These are phyloP conservation scores for Cercospora sesami DNA, from an alignment of 2,329 filamentous ascomycete species.

Conservation along the genomic window DNA sequence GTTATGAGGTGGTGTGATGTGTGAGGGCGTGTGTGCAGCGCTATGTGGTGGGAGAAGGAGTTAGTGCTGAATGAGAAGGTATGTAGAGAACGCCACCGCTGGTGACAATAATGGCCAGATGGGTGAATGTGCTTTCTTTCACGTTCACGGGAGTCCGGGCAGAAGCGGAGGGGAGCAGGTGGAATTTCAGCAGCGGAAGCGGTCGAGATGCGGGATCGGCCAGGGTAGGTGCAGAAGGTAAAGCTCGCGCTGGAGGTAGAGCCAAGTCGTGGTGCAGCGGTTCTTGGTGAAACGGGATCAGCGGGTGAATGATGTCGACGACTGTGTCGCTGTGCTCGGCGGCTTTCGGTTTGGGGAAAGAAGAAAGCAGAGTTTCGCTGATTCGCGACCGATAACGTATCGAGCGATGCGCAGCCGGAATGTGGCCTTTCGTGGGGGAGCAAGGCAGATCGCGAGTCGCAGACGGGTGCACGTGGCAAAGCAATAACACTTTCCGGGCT, in stretches of 20 bases:
- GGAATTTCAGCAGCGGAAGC: constrained; percentile 15
- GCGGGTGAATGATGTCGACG: constrained; percentile 23
- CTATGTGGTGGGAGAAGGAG: constrained; percentile 7
- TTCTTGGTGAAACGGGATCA: constrained; percentile 22
- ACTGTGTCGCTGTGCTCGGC: constrained; percentile 11
- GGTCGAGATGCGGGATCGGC: constrained; percentile 10
- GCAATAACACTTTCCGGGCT: neutral
- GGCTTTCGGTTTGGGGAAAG: constrained; percentile 5
- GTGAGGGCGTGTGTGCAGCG: constrained; percentile 8
- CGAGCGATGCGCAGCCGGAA: constrained; percentile 14
- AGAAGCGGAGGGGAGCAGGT: constrained; percentile 10
- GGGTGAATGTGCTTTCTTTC: constrained; percentile 8
- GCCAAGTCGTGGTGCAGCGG: constrained; percentile 13
- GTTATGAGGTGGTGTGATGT: neutral
- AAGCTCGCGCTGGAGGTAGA: neutral
- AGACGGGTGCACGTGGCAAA: constrained; percentile 16
- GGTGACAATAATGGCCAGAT: constrained; percentile 13
- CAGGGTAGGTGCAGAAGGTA: constrained; percentile 13
- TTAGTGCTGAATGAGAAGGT: neutral
- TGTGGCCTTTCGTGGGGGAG: constrained; percentile 12
- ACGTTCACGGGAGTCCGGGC: constrained; percentile 9
- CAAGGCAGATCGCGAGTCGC: constrained; percentile 3
- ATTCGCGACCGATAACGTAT: constrained; percentile 13
- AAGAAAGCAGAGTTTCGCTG: constrained; percentile 18
- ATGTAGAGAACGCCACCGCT: constrained; percentile 11